Base-by-base conservation (phyloP, 306 rosid species). In the Vigna mungo region DNA sequence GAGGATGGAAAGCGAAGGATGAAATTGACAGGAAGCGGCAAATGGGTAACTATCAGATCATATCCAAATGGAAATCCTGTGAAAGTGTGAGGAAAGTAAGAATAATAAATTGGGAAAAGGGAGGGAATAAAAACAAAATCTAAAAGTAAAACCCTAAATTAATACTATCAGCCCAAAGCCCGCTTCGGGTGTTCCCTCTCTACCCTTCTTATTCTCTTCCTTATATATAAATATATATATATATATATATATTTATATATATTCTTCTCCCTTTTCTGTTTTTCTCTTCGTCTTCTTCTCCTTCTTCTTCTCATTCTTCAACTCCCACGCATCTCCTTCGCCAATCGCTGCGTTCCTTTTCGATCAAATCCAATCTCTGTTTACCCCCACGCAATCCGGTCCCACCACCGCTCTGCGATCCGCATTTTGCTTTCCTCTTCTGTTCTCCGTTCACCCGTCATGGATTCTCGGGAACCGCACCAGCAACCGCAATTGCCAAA, bases 381-480 rank as follows among this genome's bases (percentile, higher is more conserved):
- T 53, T 5, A 7, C 36, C 23, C 39, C 7, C 15, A 4, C 36
- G 25, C 16, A 20, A 21, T 56, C 62, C 63, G 14, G 2, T 1
- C 46, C 30, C 64, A 6, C 39, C n/a, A 25, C 20, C 68, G n/a
- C 49, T 17, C 49, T 5, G 51, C 43, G 49, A 64, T 64, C 68
- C 44, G 47, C 78, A 59, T 74, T 74, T 25, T 6, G 2, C 7
- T 36, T 36, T 4, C 12, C 14, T 7, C 4, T 9, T 37, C 58
- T 1, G 9, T 9, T 20, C 59, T 76, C 78, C 37, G 27, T 17
- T 16, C 15, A 7, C 8, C 67, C 37, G 47, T 73, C 41, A 93
- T 93, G 97, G 94, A 90, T 81, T 86, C 96, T 59, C 94, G 88
- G 36, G 94, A 89, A 30, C 86, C 71, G 27, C 81, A 83, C 2